These are phyloP conservation scores for Vitis cinerea DNA, from an alignment of 164 flowering plant species.

Conservation along the genomic window DNA sequence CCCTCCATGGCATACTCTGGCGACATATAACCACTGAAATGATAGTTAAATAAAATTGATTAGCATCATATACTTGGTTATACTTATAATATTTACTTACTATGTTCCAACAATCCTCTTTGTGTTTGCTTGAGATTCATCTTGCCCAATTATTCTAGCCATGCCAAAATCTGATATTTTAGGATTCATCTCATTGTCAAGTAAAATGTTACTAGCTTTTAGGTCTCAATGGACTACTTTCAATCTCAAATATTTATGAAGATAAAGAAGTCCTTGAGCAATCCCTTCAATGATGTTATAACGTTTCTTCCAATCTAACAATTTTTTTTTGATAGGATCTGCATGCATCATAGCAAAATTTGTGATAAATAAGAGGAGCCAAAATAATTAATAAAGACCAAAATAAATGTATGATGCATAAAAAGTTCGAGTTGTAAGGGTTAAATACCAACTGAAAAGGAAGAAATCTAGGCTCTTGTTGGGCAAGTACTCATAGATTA, in stretches of 20 bases:
- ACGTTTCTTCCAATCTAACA: constrained; percentile 30
- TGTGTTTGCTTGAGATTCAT: constrained; percentile 30
- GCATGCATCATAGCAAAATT: neutral
- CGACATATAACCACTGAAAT: constrained; percentile 28
- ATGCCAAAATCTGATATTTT: constrained; percentile 39
- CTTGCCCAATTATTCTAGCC: constrained; percentile 29
- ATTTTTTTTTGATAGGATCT: constrained; percentile 7
- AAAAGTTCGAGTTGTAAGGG: neutral
- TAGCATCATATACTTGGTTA: no score
- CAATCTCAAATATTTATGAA: constrained; percentile 35
- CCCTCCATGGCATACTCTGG: constrained; percentile 33
- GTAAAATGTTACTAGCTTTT: constrained; percentile 19
- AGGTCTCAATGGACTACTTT: constrained; percentile 19
- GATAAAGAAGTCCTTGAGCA: constrained; percentile 39
- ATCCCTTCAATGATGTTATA: constrained; percentile 27
- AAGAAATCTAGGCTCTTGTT: constrained; percentile 32
- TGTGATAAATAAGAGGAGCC: no score
- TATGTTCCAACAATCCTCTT: constrained; percentile 33
- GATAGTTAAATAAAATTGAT: neutral
- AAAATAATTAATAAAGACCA: neutral
- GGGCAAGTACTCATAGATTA: constrained; percentile 29
- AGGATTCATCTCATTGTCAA: constrained; percentile 34
- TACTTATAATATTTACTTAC: constrained; percentile 17
- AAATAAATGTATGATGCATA: neutral
- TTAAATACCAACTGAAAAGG: constrained; percentile 17